A percentile compares a stretch with the other conserved stretches of the same genome.
Evolutionary conservation across 805 yeast species (phyloP).

Genomic region (Cyberlindnera sargentensis): DNA sequence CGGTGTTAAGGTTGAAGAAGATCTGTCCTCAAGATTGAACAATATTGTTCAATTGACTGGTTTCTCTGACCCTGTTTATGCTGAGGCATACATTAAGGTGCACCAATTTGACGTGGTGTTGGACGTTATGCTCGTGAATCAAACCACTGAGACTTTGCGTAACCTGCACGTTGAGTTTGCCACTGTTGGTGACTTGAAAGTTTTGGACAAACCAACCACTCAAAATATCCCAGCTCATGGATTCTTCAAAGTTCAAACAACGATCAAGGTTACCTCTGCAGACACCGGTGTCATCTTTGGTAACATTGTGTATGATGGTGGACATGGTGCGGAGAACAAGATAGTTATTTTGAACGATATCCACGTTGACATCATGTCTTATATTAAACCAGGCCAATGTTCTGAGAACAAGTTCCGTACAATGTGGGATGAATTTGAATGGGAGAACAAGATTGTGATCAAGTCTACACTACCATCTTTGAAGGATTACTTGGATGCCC

Average conservation of each 20-base stretch:
- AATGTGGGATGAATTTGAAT: slow-evolving; percentile 98
- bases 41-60: slow-evolving; percentile 95
- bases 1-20: slow-evolving; percentile 44
- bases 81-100: slow-evolving; percentile 94
- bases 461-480: slow-evolving; percentile 55
- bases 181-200: slow-evolving; percentile 91
- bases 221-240: slow-evolving; percentile 97
- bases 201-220: slow-evolving; percentile 83
- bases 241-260: slow-evolving; percentile 81
- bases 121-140: slow-evolving; percentile 91
- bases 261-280: slow-evolving; percentile 91
- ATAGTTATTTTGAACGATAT: slow-evolving; percentile 91
- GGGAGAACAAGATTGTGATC: slow-evolving; percentile 67
- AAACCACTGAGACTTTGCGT: slow-evolving; percentile 84
- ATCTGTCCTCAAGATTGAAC: slow-evolving; percentile 69
- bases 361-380: slow-evolving; percentile 95
- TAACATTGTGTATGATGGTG: slow-evolving; percentile 93
- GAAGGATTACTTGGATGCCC: slow-evolving; percentile 68
- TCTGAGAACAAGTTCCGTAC: slow-evolving; percentile 85
- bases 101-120: slow-evolving; percentile 94
- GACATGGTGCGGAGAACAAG: slow-evolving; percentile 81
- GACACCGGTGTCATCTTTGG: slow-evolving; percentile 98
- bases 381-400: slow-evolving; percentile 91
- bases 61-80: slow-evolving; percentile 95
- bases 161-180: slow-evolving; percentile 93